Conservation (phyloP, 176 grass and related monocot genomes). For the Aegilops bicornis region DNA sequence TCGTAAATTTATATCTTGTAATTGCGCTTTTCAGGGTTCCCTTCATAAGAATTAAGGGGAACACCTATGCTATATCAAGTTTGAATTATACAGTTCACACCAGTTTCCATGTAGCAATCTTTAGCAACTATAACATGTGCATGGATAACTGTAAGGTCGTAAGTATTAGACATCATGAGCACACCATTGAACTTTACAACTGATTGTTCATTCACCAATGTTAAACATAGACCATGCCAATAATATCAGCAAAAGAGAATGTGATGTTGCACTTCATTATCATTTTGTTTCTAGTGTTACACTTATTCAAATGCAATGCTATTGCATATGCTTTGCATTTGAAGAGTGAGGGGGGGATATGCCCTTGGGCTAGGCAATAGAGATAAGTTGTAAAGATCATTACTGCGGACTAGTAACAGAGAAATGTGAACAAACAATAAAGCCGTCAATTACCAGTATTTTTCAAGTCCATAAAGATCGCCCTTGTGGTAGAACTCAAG, state of each 20-base stretch:
- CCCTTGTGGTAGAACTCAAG: constrained; percentile 76
- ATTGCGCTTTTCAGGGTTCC: background rate
- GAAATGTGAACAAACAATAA: constrained; percentile 14
- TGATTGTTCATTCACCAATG: constrained; percentile 1
- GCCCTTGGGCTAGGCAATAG: too few species aligned
- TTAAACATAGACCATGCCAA: constrained; percentile 6
- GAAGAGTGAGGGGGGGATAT: too few species aligned
- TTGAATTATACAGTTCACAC: background rate
- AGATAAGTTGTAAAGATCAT: background rate
- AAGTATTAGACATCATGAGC: background rate
- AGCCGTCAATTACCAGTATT: constrained; percentile 79
- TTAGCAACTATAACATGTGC: background rate
- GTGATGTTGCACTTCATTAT: constrained; percentile 24
- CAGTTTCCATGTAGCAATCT: background rate
- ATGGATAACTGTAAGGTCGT: background rate
- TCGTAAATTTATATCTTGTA: background rate
- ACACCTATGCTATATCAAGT: background rate
- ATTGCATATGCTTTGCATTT: too few species aligned
- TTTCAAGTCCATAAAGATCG: constrained; percentile 96
- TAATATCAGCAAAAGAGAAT: background rate
- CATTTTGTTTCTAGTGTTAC: constrained; percentile 84
- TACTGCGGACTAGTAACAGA: background rate
- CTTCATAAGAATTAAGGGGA: background rate
- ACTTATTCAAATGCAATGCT: too few species aligned
- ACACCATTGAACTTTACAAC: background rate